Evolutionary conservation across 805 yeast genomes (phyloP).

Genomic region (Monosporozyma solicola): DNA sequence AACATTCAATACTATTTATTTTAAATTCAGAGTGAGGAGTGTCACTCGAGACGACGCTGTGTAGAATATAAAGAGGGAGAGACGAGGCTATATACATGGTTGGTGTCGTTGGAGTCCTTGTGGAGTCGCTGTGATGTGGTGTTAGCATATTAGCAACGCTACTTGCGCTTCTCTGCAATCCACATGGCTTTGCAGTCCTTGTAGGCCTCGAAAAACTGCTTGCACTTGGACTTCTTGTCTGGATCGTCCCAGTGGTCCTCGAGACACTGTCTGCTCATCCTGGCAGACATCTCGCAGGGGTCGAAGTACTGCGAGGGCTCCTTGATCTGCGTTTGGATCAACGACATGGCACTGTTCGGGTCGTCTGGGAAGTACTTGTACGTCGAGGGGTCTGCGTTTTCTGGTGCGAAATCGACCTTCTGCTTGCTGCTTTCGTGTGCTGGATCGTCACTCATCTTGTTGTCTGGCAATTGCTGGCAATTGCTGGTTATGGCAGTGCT

Average conservation of each 20-base stretch:
- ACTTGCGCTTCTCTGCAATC: slow-evolving; percentile 37
- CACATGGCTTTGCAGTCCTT: slow-evolving; percentile 82
- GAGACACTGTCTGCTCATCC: slow-evolving; percentile 78
- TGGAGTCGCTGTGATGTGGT: background rate
- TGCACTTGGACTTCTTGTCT: slow-evolving; percentile 58
- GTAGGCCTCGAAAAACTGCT: slow-evolving; percentile 84
- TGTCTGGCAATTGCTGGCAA: no score
- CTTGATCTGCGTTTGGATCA: slow-evolving; percentile 59
- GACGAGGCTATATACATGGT: background rate
- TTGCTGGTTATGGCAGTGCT: no score
- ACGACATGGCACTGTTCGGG: slow-evolving; percentile 65
- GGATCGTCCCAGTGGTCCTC: slow-evolving; percentile 70
- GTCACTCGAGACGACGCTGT: background rate
- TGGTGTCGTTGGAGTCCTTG: background rate
- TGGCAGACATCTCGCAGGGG: slow-evolving; percentile 85
- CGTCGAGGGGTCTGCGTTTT: slow-evolving; percentile 9
- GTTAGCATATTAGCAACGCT: background rate
- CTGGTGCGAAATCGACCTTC: slow-evolving; percentile 5
- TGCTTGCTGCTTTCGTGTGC: no score
- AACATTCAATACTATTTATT: background rate
- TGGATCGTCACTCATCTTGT: no score
- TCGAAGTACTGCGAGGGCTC: slow-evolving; percentile 81
- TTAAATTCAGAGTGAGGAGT: background rate
- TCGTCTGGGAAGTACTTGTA: slow-evolving; percentile 60
- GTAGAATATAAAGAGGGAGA: background rate